Evolutionary conservation across 2,329 filamentous ascomycete species (phyloP), one percentile per base, ranked within the genome.

Genomic region (Stachybotrys chartarum): DNA sequence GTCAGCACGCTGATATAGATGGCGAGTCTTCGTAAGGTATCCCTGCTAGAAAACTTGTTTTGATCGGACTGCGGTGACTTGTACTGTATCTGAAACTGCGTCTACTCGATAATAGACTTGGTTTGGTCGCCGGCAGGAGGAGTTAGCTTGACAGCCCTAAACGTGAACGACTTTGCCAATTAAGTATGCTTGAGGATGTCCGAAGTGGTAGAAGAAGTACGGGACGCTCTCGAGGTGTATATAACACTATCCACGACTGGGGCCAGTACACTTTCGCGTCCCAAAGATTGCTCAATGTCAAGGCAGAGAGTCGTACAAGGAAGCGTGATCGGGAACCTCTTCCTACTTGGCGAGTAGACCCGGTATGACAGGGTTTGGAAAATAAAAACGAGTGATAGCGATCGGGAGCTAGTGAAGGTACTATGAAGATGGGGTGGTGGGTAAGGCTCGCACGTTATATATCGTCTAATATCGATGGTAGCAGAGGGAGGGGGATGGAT

Each of bases 391-490:
- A 52, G 35, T 52, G 50, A 52, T 32, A 32, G 35, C 32, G 50
- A 35, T 52, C 35, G 30, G 35, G 35, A 17, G 31, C 32, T 52
- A 52, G 31, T 30, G 49, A 17, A 4, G n/a, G 17, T 52, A 24
- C 24, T 24, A 24, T 24, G 24, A 42, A 44, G 50, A 52, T 17
- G 11, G 17, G 14, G 35, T 35, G 50, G 31, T 35, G 50, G 31
- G 50, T n/a, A 35, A 31, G 50, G 50, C 18, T 24, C 8, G 30
- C 50, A 30, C 35, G 44, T 39, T 52, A 52, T 52, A 52, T 52
- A 52, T 42, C 50, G 32, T 52, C 50, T 44, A n/a, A 52, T 52
- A 52, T 52, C 50, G 35, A 52, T 16, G 30, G 30, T 32, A 35
- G 50, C 32, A 17, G 32, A 52, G 50, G 35, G 44, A 32, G 31